Conservation (phyloP, 2,329 filamentous ascomycete genomes). For the Epichloe sylvatica region DNA sequence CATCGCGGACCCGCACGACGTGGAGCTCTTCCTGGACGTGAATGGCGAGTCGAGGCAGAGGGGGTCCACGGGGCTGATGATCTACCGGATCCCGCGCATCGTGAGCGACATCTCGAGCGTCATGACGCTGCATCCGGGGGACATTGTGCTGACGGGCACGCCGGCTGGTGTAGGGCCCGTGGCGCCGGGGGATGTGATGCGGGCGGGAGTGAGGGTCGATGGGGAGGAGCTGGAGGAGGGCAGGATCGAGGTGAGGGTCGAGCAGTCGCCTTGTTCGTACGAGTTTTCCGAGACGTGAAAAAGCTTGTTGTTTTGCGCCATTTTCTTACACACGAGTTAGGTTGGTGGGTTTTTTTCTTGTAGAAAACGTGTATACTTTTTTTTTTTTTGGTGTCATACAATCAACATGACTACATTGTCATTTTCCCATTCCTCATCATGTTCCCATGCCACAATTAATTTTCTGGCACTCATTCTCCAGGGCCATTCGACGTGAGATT, state of each 20-base stretch:
- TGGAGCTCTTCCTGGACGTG: constrained; percentile 73
- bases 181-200: constrained; percentile 68
- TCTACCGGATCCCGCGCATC: constrained; percentile 78
- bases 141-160: constrained; percentile 91
- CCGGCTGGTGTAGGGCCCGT: constrained; percentile 90
- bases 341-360: too few species aligned
- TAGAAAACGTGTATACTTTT: too few species aligned
- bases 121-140: constrained; percentile 84
- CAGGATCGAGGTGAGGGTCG: constrained; percentile 67
- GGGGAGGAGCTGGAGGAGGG: constrained; percentile 78
- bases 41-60: constrained; percentile 66
- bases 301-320: not conserved
- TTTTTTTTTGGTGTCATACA: too few species aligned
- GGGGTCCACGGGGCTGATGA: constrained; percentile 86
- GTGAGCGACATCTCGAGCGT: constrained; percentile 86
- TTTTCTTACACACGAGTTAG: too few species aligned
- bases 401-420: too few species aligned
- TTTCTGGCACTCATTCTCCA: too few species aligned
- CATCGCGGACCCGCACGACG: constrained; percentile 77
- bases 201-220: constrained; percentile 62
- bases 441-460: too few species aligned
- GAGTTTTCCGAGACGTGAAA: constrained; percentile 57
- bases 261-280: constrained; percentile 66
- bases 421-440: too few species aligned
- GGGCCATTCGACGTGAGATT: constrained; percentile 24